These are phyloP conservation scores for Teratosphaeriaceae sp. DNA, from an alignment of 2,329 filamentous ascomycete genomes.

Conservation along the genomic window DNA sequence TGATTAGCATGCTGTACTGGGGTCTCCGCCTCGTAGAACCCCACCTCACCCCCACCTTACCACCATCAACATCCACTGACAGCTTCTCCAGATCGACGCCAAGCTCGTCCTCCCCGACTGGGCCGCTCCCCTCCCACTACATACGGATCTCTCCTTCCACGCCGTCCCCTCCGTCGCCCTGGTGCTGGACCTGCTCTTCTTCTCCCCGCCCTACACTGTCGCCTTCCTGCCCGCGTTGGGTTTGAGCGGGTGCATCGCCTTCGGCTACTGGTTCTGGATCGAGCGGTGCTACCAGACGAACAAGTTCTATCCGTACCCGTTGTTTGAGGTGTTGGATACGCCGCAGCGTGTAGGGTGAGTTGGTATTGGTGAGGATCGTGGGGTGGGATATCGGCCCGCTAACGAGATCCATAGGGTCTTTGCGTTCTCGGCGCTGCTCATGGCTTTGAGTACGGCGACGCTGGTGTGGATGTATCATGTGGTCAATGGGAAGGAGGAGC, in stretches of 20 bases:
- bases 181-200: conserved; percentile 57
- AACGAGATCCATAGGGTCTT: conserved; percentile 35
- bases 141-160: conserved; percentile 60
- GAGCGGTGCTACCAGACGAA: conserved; percentile 64
- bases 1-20: conserved; percentile 70
- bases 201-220: conserved; percentile 68
- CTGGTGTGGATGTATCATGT: conserved; percentile 65
- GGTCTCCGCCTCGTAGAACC: conserved; percentile 50
- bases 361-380: neutral
- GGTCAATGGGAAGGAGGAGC: conserved; percentile 50
- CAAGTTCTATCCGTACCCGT: conserved; percentile 75
- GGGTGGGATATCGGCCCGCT: neutral
- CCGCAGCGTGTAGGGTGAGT: conserved; percentile 52
- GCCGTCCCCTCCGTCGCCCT: conserved; percentile 60
- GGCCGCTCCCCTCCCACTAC: conserved; percentile 35
- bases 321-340: conserved; percentile 64
- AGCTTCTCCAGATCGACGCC: conserved; percentile 33
- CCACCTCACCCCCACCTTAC: conserved; percentile 1
- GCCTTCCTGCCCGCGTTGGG: conserved; percentile 52
- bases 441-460: conserved; percentile 62
- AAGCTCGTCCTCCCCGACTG: conserved; percentile 48
- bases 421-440: conserved; percentile 49
- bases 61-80: conserved; percentile 1
- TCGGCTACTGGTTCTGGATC: conserved; percentile 70
- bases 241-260: conserved; percentile 53